These are phyloP conservation scores for Kandelia obovata DNA, from an alignment of 345 rosid species.

Conservation along the genomic window DNA sequence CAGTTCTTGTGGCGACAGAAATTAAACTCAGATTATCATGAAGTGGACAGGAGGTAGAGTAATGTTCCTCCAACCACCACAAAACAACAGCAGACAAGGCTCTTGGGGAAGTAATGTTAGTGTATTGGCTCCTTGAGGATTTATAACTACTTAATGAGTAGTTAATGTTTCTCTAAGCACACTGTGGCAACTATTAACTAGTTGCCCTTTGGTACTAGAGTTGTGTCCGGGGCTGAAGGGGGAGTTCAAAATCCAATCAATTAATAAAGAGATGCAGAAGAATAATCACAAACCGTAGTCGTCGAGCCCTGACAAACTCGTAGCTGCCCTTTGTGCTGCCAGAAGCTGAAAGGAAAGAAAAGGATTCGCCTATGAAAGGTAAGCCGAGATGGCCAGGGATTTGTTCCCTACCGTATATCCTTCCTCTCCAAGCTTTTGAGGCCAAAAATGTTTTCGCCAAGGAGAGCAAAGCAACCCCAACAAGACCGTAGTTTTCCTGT, in stretches of 20 bases:
- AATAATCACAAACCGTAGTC: constrained; percentile 37
- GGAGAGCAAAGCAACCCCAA: constrained; percentile 22
- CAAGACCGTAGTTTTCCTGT: constrained; percentile 17
- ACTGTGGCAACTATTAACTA: no score
- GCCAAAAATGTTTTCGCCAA: constrained; percentile 14
- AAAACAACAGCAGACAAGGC: no score
- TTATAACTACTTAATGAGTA: no score
- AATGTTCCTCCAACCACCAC: no score
- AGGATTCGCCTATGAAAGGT: constrained; percentile 50
- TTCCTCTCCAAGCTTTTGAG: constrained; percentile 22
- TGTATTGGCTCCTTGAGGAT: no score
- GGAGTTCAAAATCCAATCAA: no score
- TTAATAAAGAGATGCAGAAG: not conserved
- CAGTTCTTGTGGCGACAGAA: not conserved
- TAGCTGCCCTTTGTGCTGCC: constrained; percentile 46
- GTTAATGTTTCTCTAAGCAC: no score
- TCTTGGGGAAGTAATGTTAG: no score
- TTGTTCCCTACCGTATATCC: not conserved
- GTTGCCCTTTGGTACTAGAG: no score
- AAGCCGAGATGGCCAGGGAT: constrained; percentile 51
- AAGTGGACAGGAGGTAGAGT: not conserved
- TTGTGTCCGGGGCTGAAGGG: no score
- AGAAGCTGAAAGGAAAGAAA: constrained; percentile 46
- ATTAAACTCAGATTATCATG: not conserved
- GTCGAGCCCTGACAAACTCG: constrained; percentile 44